These are phyloP conservation scores for Pholiota microspora DNA, from an alignment of 768 basidiomycete genomes.

Conservation along the genomic window DNA sequence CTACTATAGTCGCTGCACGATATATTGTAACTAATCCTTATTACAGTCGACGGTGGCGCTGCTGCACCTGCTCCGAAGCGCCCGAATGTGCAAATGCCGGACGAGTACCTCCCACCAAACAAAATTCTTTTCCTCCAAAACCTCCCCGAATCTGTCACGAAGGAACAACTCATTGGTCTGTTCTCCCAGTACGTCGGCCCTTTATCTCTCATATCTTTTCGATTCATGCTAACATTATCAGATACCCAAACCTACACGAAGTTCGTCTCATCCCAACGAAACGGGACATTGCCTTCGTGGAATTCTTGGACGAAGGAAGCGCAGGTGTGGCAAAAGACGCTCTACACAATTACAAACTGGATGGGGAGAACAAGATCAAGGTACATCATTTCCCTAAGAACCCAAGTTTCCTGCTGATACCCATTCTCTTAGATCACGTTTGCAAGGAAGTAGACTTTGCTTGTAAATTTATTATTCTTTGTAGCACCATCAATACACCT, in stretches of 20 bases:
- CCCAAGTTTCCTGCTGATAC: neutral
- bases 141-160: constrained; percentile 88
- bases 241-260: constrained; percentile 94
- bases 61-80: constrained; percentile 69
- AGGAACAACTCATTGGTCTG: constrained; percentile 85
- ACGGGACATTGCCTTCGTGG: constrained; percentile 98
- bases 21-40: constrained; percentile 10
- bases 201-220: neutral
- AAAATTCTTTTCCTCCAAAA: constrained; percentile 98
- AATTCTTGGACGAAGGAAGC: constrained; percentile 90
- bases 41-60: constrained; percentile 65
- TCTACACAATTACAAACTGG: constrained; percentile 95
- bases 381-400: constrained; percentile 34
- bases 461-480: constrained; percentile 15
- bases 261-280: constrained; percentile 98
- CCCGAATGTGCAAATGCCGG: constrained; percentile 94
- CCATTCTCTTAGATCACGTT: constrained; percentile 57
- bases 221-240: constrained; percentile 27
- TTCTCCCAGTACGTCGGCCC: constrained; percentile 77
- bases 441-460: constrained; percentile 56
- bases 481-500: constrained; percentile 15
- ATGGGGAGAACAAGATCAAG: constrained; percentile 99
- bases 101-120: constrained; percentile 99
- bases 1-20: neutral
- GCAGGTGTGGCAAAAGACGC: constrained; percentile 93